phyloP scores from a whole-genome alignment of 306 rosid species.

The Castanea sativa region DNA sequence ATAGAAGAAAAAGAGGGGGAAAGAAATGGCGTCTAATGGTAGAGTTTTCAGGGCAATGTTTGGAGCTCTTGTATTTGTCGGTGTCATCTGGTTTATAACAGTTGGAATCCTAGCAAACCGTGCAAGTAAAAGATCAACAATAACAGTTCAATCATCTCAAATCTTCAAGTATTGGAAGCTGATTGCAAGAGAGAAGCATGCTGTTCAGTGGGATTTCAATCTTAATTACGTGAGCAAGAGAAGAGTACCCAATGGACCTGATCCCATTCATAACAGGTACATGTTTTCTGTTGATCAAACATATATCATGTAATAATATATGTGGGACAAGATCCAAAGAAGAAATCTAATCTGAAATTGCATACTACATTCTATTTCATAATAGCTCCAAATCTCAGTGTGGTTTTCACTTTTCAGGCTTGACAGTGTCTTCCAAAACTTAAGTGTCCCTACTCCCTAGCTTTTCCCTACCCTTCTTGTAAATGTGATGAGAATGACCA shows the following conservation, averaged over 20 bases:
- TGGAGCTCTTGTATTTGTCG: conserved; percentile 51
- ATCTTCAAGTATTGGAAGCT: conserved; percentile 67
- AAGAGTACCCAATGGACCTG: conserved; percentile 98
- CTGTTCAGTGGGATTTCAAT: conserved; percentile 49
- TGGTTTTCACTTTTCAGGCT: conserved; percentile 13
- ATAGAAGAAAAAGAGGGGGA: conserved; percentile 21
- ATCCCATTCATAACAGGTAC: conserved; percentile 99
- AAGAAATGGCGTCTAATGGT: conserved; percentile 44
- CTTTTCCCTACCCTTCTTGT: background rate
- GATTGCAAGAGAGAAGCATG: conserved; percentile 49
- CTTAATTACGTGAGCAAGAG: conserved; percentile 77
- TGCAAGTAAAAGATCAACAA: conserved; percentile 33
- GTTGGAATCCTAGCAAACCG: conserved; percentile 49
- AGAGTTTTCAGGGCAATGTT: conserved; percentile 48
- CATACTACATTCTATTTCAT: conserved; percentile 4
- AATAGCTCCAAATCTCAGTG: background rate
- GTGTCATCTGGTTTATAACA: conserved; percentile 60
- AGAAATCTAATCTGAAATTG: conserved; percentile 1
- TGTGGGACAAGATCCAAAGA: background rate
- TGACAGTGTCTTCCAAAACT: background rate
- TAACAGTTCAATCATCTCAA: conserved; percentile 36
- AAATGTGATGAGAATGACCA: background rate
- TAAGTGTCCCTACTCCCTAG: background rate
- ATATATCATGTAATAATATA: background rate
- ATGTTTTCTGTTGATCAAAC: background rate